Percentiles rank a stretch among this genome's conserved stretches.
Conservation (phyloP, 805 yeast species). For the Candida maltosa region DNA sequence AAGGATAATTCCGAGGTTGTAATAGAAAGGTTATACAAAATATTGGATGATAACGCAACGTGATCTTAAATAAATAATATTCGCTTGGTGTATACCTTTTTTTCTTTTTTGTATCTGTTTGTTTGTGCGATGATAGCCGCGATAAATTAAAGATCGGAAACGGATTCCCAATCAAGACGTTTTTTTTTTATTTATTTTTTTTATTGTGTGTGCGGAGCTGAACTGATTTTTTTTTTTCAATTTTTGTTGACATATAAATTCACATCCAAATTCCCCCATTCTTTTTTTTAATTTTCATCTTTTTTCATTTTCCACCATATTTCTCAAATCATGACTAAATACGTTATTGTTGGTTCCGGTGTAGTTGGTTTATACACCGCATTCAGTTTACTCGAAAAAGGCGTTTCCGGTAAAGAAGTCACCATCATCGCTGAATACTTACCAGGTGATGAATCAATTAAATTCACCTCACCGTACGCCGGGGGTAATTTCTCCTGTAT, state of each 20-base stretch:
- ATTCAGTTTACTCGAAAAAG: constrained; percentile 42
- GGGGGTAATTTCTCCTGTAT: constrained; percentile 43
- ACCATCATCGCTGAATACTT: constrained; percentile 60
- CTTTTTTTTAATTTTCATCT: constrained; percentile 3
- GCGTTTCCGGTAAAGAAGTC: constrained; percentile 40
- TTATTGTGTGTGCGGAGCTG: too few species aligned
- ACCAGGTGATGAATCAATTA: constrained; percentile 76
- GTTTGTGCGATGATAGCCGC: too few species aligned
- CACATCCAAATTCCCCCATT: not conserved
- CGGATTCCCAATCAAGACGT: too few species aligned
- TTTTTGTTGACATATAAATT: not conserved
- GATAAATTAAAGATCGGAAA: too few species aligned
- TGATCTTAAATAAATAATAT: not conserved
- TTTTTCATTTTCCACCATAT: not conserved
- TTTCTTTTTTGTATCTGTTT: too few species aligned
- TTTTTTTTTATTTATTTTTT: too few species aligned
- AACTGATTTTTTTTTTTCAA: too few species aligned
- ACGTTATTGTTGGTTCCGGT: constrained; percentile 45
- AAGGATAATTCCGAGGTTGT: constrained; percentile 47
- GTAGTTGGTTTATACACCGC: constrained; percentile 67
- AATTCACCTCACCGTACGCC: constrained; percentile 82
- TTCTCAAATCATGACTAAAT: constrained; percentile 10
- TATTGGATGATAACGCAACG: constrained; percentile 21
- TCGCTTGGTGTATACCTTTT: not conserved
- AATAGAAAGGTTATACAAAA: constrained; percentile 26